phyloP scores from a whole-genome alignment of 2,329 filamentous ascomycete genomes.

The Phaeosphaeria sp. region DNA sequence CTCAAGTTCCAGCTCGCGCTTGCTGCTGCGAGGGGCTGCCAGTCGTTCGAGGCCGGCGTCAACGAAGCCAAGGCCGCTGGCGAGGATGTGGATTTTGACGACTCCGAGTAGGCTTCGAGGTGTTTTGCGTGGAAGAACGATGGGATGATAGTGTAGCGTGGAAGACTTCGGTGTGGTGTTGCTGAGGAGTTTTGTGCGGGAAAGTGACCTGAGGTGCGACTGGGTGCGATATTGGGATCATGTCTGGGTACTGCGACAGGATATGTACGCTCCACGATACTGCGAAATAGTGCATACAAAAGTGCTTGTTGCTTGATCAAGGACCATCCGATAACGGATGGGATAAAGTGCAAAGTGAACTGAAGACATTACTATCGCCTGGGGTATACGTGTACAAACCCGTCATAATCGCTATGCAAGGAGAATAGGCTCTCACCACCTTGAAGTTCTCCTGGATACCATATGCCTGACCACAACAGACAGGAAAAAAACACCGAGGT shows the following conservation, averaged over 20 bases:
- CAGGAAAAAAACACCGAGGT: neutral
- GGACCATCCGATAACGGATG: neutral
- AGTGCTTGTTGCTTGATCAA: neutral
- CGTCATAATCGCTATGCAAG: neutral
- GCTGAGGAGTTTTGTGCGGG: neutral
- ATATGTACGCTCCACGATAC: slow-evolving; percentile 1
- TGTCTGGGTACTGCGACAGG: neutral
- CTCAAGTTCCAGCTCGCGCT: slow-evolving; percentile 37
- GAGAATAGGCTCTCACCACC: neutral
- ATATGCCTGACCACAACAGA: too few relatives aligned
- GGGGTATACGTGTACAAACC: neutral
- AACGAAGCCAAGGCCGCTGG: slow-evolving; percentile 6
- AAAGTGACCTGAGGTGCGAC: neutral
- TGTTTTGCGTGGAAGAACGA: neutral
- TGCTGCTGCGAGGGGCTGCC: slow-evolving; percentile 23
- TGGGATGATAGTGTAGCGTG: neutral
- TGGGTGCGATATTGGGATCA: neutral
- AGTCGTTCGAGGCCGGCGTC: slow-evolving; percentile 21
- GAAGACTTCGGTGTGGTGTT: slow-evolving; percentile 1
- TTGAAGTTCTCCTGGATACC: neutral
- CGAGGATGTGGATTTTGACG: slow-evolving; percentile 1
- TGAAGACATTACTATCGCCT: neutral
- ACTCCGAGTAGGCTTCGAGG: slow-evolving; percentile 11
- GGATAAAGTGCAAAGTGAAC: neutral
- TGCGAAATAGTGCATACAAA: neutral